phyloP scores from a whole-genome alignment of 805 yeast species.

The Kodamaea jinghongensis region DNA sequence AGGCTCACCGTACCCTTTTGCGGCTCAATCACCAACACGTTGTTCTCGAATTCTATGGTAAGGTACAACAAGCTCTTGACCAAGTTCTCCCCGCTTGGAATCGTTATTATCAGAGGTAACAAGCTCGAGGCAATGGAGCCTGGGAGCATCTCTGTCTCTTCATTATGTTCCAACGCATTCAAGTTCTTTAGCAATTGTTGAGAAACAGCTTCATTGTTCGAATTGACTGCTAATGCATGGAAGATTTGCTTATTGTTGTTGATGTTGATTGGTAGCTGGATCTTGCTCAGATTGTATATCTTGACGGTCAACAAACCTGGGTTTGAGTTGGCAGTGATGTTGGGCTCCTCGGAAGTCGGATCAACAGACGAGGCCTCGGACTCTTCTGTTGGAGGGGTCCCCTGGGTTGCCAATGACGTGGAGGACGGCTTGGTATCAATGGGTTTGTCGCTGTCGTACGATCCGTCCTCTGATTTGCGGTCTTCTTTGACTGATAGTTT shows the following conservation, averaged over 20 bases:
- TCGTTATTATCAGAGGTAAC: conserved; percentile 54
- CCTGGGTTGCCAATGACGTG: no score
- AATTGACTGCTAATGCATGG: conserved; percentile 59
- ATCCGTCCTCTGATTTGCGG: no score
- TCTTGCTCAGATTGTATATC: conserved; percentile 65
- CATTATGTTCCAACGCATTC: no score
- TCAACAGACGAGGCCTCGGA: no score
- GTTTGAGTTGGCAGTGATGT: conserved; percentile 15
- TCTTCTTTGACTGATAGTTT: no score
- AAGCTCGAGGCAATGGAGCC: conserved; percentile 33
- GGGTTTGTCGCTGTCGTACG: no score
- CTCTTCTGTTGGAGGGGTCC: no score
- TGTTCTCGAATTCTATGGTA: conserved; percentile 92
- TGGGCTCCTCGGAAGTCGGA: no score
- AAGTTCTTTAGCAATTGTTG: conserved; percentile 17
- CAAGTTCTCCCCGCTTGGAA: conserved; percentile 51
- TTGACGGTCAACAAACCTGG: conserved; percentile 81
- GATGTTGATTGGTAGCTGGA: conserved; percentile 68
- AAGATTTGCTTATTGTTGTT: conserved; percentile 62
- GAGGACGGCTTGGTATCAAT: no score
- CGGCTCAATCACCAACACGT: conserved; percentile 88
- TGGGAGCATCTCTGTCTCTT: conserved; percentile 26
- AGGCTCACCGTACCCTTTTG: conserved; percentile 73
- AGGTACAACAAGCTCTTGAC: conserved; percentile 73
- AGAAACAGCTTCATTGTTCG: conserved; percentile 30